A percentile compares a stretch with the other conserved stretches of the same genome.
These are phyloP conservation scores for Starmerella floricola DNA, from an alignment of 805 yeast species.

Conservation along the genomic window DNA sequence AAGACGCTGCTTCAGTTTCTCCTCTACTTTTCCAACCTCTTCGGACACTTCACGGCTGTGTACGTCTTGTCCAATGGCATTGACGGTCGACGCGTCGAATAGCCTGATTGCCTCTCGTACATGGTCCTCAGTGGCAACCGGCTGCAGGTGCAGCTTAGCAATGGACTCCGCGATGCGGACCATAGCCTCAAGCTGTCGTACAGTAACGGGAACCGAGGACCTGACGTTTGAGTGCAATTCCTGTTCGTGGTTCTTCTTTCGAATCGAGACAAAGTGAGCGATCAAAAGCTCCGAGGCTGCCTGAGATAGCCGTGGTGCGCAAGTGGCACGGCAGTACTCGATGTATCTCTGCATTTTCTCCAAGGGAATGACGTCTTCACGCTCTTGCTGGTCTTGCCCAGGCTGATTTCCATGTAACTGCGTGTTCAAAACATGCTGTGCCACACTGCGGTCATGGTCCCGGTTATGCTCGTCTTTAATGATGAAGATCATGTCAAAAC, in stretches of 20 bases:
- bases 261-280: constrained; percentile 81
- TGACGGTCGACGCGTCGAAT: constrained; percentile 95
- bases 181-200: constrained; percentile 95
- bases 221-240: constrained; percentile 77
- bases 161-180: constrained; percentile 88
- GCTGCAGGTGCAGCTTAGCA: constrained; percentile 73
- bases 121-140: constrained; percentile 76
- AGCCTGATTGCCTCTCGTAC: constrained; percentile 92
- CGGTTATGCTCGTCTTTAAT: constrained; percentile 92
- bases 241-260: constrained; percentile 67
- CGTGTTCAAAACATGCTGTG: constrained; percentile 86
- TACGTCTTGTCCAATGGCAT: constrained; percentile 67
- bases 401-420: constrained; percentile 64
- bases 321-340: constrained; percentile 74
- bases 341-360: constrained; percentile 85
- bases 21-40: constrained; percentile 70
- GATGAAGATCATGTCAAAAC: constrained; percentile 97
- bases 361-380: constrained; percentile 70
- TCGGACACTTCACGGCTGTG: constrained; percentile 31
- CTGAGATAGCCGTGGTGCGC: constrained; percentile 84
- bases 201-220: constrained; percentile 91
- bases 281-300: constrained; percentile 85
- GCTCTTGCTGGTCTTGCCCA: constrained; percentile 35
- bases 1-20: constrained; percentile 73
- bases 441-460: constrained; percentile 73